Base-by-base conservation (phyloP, 2,329 filamentous ascomycete genomes). In the Sporothrix brunneoviolacea region DNA sequence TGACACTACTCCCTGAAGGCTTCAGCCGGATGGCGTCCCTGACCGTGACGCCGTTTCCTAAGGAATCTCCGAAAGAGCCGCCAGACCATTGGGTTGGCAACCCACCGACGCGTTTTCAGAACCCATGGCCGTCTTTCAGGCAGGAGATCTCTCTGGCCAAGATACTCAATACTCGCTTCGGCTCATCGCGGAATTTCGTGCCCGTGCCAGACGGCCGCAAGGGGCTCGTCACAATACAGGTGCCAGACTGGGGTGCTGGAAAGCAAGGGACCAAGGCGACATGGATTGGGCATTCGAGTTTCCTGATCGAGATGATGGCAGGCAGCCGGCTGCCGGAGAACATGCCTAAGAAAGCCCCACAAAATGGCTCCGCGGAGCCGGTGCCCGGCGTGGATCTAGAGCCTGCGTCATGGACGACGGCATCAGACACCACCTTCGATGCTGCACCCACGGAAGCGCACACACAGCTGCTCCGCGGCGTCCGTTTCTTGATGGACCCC, bases 221-320 rank as follows among this genome's bases (percentile, higher is more conserved):
- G 16, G 52, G 40, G 1, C 39, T 54, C 2, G 52, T 54, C 3
- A 3, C 32, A 5, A 41, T 51, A 33, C 37, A 45, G 35, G 40
- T 16, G 4, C 52, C 52, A 4, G 35, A 51, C 48, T 54, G 52
- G 52, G 48, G 43, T 7, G 35, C 16, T 2, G 43, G 22, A 2
- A 19, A 42, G 22, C 8, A 35, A 6, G 39, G 44, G 5, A 43
- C 40, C 22, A 51, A 51, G 12, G 87, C 90, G 33, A 96, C 91
- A 36, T 96, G 91, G 91, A 80, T 96, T 4, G 91, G 91, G 27
- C 91, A 96, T 65, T 90, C 91, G 4, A 95, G 89, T 70, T 95
- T 89, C 70, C 90, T 88, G 60, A 81, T 94, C 59, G 91, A 96
- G 66, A 95, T 90, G 38, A 37, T 22, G 9, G 8, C 21, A 13